Evolutionary conservation across 2,329 filamentous ascomycete genomes (phyloP), one percentile per base, ranked within the genome.

Genomic region (Sarocladium brachiariae): DNA sequence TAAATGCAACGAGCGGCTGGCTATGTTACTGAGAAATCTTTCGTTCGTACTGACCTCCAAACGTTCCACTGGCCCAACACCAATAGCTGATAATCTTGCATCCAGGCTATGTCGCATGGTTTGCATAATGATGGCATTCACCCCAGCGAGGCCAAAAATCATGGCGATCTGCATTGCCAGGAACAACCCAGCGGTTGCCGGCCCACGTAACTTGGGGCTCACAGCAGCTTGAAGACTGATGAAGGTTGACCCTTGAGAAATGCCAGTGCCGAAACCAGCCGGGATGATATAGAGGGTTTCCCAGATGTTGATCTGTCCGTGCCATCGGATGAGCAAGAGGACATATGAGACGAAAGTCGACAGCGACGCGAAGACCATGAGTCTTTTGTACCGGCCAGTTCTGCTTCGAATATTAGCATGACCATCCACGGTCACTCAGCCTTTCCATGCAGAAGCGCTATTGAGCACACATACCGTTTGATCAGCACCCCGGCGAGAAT

Each of bases 271-370:
- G 18, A 41, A 21, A 11, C 38, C 38, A 24, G 18, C 38, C 9
- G 38, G 38, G 38, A 41, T n/a, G 38, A 24, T 41, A 24, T 41
- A 41, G 38, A 41, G 19, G 21, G 21, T 41, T 24, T 41, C 38
- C 38, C 38, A 41, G 21, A 24, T 24, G 16, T 19, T 41, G 9
- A 24, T 19, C 6, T n/a, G 18, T 21, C 38, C 38, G 19, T 41
- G 38, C 38, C 38, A 41, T 16, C 16, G 21, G 38, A 24, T 11
- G 38, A 41, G 21, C 18, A 41, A 24, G 8, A 41, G 38, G 16
- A 23, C 7, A 41, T 41, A 41, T 19, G 38, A 41, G 6, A 24
- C 21, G 38, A 24, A 21, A 10, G 38, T 24, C 16, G 21, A 19
- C 9, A 41, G 21, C n/a, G 38, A 23, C 9, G 16, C 16, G 38